Evolutionary conservation across 352 stramenopile genomes (phyloP).

Genomic region (Globisporangium nunn): DNA sequence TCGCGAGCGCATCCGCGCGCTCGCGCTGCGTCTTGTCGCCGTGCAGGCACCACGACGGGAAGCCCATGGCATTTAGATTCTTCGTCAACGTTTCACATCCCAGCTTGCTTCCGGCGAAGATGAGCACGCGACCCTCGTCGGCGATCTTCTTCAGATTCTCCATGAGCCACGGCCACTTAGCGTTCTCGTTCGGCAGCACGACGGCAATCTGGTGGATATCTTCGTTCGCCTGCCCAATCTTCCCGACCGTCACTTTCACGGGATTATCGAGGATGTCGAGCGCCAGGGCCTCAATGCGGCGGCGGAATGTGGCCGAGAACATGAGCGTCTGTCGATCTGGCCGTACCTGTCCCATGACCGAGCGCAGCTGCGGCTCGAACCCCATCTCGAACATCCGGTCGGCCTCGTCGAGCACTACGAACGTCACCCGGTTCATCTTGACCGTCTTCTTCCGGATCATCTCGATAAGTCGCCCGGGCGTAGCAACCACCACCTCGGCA

Average conservation of each 20-base stretch:
- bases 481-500: slow-evolving; percentile 72
- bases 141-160: slow-evolving; percentile 47
- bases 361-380: slow-evolving; percentile 77
- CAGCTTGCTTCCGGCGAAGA: slow-evolving; percentile 83
- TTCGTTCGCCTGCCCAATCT: slow-evolving; percentile 83
- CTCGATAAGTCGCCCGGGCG: slow-evolving; percentile 75
- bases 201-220: slow-evolving; percentile 82
- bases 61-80: slow-evolving; percentile 41
- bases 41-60: slow-evolving; percentile 48
- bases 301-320: slow-evolving; percentile 84
- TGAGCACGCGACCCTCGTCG: slow-evolving; percentile 65
- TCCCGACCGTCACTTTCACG: slow-evolving; percentile 77
- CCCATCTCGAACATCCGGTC: slow-evolving; percentile 90
- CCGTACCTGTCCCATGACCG: slow-evolving; percentile 77
- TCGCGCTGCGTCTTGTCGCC: slow-evolving; percentile 81
- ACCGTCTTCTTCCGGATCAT: slow-evolving; percentile 73
- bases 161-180: slow-evolving; percentile 87
- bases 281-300: slow-evolving; percentile 60
- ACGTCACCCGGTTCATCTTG: slow-evolving; percentile 65
- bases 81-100: slow-evolving; percentile 80
- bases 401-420: slow-evolving; percentile 85
- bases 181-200: slow-evolving; percentile 61
- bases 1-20: slow-evolving; percentile 47
- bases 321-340: slow-evolving; percentile 83
- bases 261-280: slow-evolving; percentile 76